Conservation (phyloP, 345 rosid genomes). For the Theobroma cacao region DNA sequence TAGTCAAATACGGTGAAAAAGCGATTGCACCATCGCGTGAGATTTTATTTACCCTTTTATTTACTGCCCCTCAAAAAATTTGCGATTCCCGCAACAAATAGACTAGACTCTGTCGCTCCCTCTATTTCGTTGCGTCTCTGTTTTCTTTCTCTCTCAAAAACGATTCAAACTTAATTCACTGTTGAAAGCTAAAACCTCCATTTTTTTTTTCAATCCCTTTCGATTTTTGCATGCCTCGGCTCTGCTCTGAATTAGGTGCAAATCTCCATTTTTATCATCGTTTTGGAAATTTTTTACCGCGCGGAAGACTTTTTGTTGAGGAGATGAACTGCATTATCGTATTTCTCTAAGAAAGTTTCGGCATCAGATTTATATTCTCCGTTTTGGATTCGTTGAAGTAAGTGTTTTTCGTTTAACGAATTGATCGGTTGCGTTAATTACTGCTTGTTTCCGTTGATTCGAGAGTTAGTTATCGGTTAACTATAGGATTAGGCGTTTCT, state of each 20-base stretch:
- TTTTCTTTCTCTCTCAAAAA: not conserved
- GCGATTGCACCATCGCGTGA: not conserved
- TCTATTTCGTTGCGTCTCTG: not conserved
- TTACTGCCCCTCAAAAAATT: not conserved
- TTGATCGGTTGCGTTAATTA: not conserved
- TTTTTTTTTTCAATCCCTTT: not conserved
- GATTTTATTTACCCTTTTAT: not conserved
- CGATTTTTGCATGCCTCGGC: not conserved
- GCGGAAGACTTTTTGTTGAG: not conserved
- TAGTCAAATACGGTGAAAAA: not conserved
- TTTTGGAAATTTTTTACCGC: not conserved
- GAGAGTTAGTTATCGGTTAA: not conserved
- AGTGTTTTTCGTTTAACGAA: not conserved
- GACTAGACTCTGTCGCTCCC: not conserved
- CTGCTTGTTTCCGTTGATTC: not conserved
- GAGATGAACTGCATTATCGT: not conserved
- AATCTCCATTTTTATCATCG: too few species aligned
- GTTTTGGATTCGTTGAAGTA: not conserved
- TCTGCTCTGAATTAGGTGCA: too few species aligned
- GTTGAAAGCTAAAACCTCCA: too few species aligned
- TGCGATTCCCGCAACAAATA: not conserved
- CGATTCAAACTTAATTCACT: too few species aligned
- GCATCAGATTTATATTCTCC: not conserved
- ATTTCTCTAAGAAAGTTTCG: not conserved
- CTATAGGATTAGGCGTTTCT: not conserved